phyloP scores from a whole-genome alignment of 805 yeast genomes.

The Torulaspora gathmanii region DNA sequence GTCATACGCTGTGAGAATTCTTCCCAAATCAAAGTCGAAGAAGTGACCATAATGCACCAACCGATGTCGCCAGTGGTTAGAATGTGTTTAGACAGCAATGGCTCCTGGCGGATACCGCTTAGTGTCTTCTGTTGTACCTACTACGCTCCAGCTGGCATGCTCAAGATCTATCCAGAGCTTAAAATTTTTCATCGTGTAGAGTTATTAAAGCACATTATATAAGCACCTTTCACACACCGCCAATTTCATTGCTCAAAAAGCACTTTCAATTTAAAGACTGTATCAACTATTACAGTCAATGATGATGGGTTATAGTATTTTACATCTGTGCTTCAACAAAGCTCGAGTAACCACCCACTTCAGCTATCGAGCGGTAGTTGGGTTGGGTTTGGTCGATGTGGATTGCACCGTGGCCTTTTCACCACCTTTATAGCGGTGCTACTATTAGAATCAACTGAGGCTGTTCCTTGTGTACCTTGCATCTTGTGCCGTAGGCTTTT shows the following conservation, averaged over 20 bases:
- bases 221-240: background rate
- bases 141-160: background rate
- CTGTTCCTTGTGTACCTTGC: constrained; percentile 22
- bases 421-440: constrained; percentile 47
- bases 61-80: background rate
- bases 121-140: background rate
- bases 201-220: background rate
- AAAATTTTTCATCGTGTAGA: constrained; percentile 15
- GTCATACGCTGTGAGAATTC: constrained; percentile 22
- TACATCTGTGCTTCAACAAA: constrained; percentile 3
- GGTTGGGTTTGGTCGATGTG: constrained; percentile 42
- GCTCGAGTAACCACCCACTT: constrained; percentile 6
- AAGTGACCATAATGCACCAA: constrained; percentile 1
- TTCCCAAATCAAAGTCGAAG: constrained; percentile 20
- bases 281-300: constrained; percentile 58
- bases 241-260: too few relatives aligned
- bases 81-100: background rate
- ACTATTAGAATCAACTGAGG: constrained; percentile 31
- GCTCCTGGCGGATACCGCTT: background rate
- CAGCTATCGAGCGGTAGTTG: background rate
- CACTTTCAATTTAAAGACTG: constrained; percentile 13
- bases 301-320: constrained; percentile 36
- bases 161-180: background rate
- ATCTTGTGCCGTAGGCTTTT: background rate
- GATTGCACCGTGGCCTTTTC: constrained; percentile 48